phyloP scores from a whole-genome alignment of 2,329 filamentous ascomycete species.

The Arthrobotrys pseudoclavata region DNA sequence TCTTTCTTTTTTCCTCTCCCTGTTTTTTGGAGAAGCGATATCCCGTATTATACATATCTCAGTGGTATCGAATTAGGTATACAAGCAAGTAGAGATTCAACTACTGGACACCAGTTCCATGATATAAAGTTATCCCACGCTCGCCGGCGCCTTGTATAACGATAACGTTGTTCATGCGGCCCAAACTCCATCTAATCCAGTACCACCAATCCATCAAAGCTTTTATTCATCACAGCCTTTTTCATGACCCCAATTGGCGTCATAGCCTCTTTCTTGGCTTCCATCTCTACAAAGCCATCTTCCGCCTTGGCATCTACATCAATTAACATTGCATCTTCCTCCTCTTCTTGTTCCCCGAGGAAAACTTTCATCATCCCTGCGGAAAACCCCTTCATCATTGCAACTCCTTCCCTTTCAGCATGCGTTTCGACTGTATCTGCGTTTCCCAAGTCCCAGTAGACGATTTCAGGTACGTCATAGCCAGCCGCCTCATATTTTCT shows the following conservation, averaged over 20 bases:
- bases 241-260: conserved; percentile 69
- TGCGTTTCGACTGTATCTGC: conserved; percentile 68
- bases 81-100: conserved; percentile 20
- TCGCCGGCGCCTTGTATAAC: background rate
- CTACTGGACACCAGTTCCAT: background rate
- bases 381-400: conserved; percentile 73
- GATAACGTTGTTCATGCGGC: background rate
- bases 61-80: conserved; percentile 27
- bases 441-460: conserved; percentile 74
- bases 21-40: conserved; percentile 10
- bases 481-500: conserved; percentile 68
- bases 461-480: conserved; percentile 73
- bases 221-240: conserved; percentile 71
- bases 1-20: background rate
- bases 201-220: conserved; percentile 72
- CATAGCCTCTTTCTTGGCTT: conserved; percentile 67
- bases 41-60: conserved; percentile 26
- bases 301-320: conserved; percentile 65
- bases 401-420: conserved; percentile 73
- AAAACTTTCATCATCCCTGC: conserved; percentile 55
- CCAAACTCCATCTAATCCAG: conserved; percentile 67
- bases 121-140: background rate
- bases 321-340: conserved; percentile 68
- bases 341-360: conserved; percentile 66
- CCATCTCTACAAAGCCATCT: conserved; percentile 30